Evolutionary conservation across 371 early-diverging fungal genomes (phyloP).

Genomic region (Nematocida minor): DNA sequence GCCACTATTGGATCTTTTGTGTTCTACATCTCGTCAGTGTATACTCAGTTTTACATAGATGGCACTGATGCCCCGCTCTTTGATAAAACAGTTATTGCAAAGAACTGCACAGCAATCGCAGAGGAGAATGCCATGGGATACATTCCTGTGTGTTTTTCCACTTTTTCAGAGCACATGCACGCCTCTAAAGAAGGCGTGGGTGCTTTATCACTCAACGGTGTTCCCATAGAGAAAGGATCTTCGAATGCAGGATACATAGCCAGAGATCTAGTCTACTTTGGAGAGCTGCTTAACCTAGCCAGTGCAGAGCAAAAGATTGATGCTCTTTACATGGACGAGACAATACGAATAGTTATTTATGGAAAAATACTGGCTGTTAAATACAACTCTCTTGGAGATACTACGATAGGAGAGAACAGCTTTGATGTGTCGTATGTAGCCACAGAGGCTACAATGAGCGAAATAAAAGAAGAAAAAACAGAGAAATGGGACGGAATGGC

Average conservation of each 20-base stretch:
- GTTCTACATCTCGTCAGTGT: constrained; percentile 62
- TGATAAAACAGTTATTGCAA: background rate
- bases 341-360: background rate
- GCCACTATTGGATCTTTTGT: constrained; percentile 35
- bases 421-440: constrained; percentile 27
- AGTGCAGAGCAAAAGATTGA: background rate
- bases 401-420: background rate
- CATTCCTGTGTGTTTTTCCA: constrained; percentile 18
- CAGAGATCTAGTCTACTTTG: constrained; percentile 34
- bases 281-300: background rate
- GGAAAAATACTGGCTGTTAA: constrained; percentile 2
- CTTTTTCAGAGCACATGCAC: background rate
- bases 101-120: background rate
- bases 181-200: constrained; percentile 5
- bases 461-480: background rate
- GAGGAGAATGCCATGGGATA: constrained; percentile 38
- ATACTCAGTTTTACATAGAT: constrained; percentile 52
- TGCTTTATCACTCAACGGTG: background rate
- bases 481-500: background rate
- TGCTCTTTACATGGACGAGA: constrained; percentile 24
- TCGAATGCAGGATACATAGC: constrained; percentile 23
- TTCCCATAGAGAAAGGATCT: constrained; percentile 22
- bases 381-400: background rate
- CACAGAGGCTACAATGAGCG: constrained; percentile 3
- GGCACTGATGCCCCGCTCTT: background rate